Evolutionary conservation across 2,329 filamentous ascomycete species (phyloP).

Genomic region (Aspergillus puulaauensis): DNA sequence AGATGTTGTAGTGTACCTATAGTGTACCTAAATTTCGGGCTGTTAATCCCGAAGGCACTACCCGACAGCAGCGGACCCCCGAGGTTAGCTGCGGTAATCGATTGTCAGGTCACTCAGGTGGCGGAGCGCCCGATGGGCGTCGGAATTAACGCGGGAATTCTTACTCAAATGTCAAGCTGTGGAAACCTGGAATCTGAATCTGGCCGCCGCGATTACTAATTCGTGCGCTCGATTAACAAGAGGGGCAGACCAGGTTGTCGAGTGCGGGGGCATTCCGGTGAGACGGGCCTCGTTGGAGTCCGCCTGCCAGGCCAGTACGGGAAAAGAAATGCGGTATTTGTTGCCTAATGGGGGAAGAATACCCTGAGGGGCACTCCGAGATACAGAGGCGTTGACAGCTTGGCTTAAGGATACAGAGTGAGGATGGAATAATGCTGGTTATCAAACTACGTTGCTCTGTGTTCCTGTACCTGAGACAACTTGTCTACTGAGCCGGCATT

Average conservation of each 20-base stretch:
- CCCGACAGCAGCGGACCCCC: constrained; percentile 20
- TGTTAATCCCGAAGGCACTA: constrained; percentile 23
- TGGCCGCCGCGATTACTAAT: background rate
- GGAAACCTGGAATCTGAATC: background rate
- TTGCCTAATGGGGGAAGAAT: background rate
- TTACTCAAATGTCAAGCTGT: background rate
- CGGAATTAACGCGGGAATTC: constrained; percentile 10
- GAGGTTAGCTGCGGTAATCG: constrained; percentile 24
- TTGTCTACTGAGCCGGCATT: no score
- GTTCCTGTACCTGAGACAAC: no score
- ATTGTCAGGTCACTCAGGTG: background rate
- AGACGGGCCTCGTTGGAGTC: background rate
- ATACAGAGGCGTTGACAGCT: background rate
- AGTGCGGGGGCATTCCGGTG: constrained; percentile 9
- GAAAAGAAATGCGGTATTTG: background rate
- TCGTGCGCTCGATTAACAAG: background rate
- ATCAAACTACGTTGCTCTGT: no score
- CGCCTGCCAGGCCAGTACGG: background rate
- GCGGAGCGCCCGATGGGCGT: background rate
- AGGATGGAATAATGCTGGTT: no score
- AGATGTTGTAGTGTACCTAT: background rate
- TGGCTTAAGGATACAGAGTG: no score
- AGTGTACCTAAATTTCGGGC: constrained; percentile 3
- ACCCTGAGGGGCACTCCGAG: background rate
- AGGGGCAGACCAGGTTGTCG: background rate